These are phyloP conservation scores for Xylaria sp. DNA, from an alignment of 2,329 filamentous ascomycete species.

Conservation along the genomic window DNA sequence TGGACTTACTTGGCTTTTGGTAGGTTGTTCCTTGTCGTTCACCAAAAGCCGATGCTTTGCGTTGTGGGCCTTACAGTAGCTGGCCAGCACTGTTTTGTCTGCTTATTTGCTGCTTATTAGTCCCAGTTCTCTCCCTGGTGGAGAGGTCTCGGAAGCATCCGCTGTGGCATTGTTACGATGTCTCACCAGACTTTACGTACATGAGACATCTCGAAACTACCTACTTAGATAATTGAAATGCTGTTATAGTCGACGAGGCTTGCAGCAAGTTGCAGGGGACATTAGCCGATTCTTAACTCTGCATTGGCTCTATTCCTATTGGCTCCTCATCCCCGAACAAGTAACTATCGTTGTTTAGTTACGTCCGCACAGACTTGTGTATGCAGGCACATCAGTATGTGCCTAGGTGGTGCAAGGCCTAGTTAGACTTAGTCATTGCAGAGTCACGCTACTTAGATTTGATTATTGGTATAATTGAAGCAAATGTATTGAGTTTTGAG, in stretches of 20 bases:
- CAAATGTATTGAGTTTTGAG: background rate
- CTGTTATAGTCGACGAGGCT: slow-evolving; percentile 4
- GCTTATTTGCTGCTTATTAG: slow-evolving; percentile 21
- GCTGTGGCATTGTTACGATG: background rate
- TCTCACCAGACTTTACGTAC: background rate
- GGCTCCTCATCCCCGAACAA: slow-evolving; percentile 16
- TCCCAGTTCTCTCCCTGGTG: slow-evolving; percentile 19
- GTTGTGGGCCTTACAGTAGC: slow-evolving; percentile 32
- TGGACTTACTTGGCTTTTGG: background rate
- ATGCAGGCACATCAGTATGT: background rate
- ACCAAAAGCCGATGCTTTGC: slow-evolving; percentile 23
- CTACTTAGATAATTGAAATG: slow-evolving; percentile 3
- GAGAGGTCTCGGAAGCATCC: slow-evolving; percentile 13
- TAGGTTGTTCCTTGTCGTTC: slow-evolving; percentile 11
- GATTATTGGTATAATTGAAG: slow-evolving; percentile 3
- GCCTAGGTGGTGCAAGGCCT: background rate
- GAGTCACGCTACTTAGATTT: background rate
- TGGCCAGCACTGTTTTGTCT: background rate
- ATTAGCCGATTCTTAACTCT: slow-evolving; percentile 8
- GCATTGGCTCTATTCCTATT: slow-evolving; percentile 22
- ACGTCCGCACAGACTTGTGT: background rate
- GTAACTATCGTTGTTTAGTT: background rate
- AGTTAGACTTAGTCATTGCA: background rate
- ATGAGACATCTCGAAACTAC: slow-evolving; percentile 6
- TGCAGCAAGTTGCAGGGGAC: slow-evolving; percentile 15